Percentiles rank a stretch among this genome's conserved stretches.
phyloP scores from a whole-genome alignment of 208 protist genomes.

The Leishmania mexicana region DNA sequence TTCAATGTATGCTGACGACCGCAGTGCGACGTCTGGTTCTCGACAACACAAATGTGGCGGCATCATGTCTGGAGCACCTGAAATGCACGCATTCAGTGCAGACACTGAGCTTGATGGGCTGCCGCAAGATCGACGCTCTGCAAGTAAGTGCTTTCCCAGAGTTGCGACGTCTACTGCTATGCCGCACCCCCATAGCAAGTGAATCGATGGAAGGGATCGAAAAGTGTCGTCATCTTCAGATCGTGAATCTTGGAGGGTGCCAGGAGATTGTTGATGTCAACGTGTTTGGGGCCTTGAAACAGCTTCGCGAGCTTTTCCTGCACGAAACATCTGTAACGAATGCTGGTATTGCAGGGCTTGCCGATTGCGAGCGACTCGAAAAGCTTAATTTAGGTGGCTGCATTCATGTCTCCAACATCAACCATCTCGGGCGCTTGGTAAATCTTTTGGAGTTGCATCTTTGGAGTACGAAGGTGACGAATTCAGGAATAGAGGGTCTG shows the following conservation, averaged over 20 bases:
- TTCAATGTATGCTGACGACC: neutral
- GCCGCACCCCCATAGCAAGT: conserved; percentile 10
- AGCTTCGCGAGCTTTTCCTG: conserved; percentile 44
- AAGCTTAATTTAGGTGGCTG: conserved; percentile 56
- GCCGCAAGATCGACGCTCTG: conserved; percentile 16
- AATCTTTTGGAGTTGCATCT: conserved; percentile 55
- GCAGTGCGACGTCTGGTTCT: conserved; percentile 4
- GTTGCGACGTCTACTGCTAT: conserved; percentile 16
- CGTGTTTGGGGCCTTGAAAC: conserved; percentile 8
- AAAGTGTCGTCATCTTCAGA: conserved; percentile 9
- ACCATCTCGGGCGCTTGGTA: conserved; percentile 31
- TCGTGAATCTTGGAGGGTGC: conserved; percentile 28
- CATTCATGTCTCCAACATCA: conserved; percentile 50
- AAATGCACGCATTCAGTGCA: neutral
- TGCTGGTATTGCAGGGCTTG: conserved; percentile 32
- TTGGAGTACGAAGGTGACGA: conserved; percentile 53
- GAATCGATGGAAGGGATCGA: conserved; percentile 8
- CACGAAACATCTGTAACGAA: conserved; percentile 42
- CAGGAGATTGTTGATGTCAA: conserved; percentile 14
- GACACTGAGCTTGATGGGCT: conserved; percentile 26
- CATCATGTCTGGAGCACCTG: neutral
- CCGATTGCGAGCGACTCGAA: conserved; percentile 36
- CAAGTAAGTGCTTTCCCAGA: conserved; percentile 5
- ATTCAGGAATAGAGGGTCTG: conserved; percentile 40
- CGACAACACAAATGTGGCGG: conserved; percentile 22